Percentiles rank a stretch among this genome's conserved stretches.
Evolutionary conservation across 2,329 filamentous ascomycete genomes (phyloP).

Genomic region (Bipolaris sorokiniana): DNA sequence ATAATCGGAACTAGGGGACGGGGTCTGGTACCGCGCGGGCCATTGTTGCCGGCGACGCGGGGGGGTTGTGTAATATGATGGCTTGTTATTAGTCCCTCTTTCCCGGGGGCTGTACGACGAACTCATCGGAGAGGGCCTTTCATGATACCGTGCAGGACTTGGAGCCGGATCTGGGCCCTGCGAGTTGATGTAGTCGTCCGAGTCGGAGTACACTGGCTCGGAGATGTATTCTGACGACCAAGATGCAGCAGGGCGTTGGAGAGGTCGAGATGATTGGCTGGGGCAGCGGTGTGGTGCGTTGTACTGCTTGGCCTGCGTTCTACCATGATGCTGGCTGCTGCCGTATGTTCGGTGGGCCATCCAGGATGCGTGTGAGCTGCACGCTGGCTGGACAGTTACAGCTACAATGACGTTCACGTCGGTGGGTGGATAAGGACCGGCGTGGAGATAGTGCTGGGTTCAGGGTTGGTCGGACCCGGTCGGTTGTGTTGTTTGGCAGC

Average conservation of each 20-base stretch:
- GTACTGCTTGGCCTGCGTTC: neutral
- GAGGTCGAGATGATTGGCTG: neutral
- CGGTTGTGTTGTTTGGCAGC: constrained; percentile 6
- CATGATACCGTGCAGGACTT: neutral
- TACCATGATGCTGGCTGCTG: constrained; percentile 1
- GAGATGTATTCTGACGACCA: constrained; percentile 12
- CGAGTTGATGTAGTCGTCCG: constrained; percentile 13
- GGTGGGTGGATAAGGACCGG: constrained; percentile 2
- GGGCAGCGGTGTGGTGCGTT: neutral
- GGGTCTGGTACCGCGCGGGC: constrained; percentile 1
- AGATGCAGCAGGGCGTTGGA: constrained; percentile 3
- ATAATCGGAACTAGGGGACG: constrained; percentile 7
- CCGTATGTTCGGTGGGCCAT: constrained; percentile 10
- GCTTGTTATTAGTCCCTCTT: constrained; percentile 1
- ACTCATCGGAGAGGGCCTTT: neutral
- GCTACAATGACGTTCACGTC: constrained; percentile 2
- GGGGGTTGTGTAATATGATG: neutral
- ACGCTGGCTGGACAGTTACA: neutral
- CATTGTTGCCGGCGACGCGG: neutral
- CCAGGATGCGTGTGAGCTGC: neutral
- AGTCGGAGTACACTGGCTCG: constrained; percentile 3
- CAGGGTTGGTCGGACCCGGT: neutral
- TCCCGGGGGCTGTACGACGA: constrained; percentile 6
- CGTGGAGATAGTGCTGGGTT: constrained; percentile 4
- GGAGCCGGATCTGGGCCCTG: neutral